These are phyloP conservation scores for Arabidopsis lyrata DNA, from an alignment of 441 rosid genomes.

Conservation along the genomic window DNA sequence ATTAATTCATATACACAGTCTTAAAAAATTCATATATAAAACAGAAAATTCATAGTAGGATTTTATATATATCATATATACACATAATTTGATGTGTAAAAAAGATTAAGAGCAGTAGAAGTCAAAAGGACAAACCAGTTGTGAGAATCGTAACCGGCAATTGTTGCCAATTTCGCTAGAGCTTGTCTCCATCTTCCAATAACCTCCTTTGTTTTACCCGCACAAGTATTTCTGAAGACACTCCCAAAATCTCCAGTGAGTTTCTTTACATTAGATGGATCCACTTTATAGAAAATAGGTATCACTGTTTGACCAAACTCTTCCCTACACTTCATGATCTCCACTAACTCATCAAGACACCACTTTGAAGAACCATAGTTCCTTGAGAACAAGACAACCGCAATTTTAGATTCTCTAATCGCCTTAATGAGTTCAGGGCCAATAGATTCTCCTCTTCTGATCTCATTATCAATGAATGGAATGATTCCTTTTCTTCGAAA, in stretches of 20 bases:
- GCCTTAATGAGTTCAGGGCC: background rate
- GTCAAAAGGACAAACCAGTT: background rate
- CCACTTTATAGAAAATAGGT: background rate
- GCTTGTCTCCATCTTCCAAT: background rate
- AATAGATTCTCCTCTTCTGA: background rate
- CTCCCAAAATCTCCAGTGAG: background rate
- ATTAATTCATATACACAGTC: background rate
- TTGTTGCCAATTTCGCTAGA: background rate
- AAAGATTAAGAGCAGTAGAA: background rate
- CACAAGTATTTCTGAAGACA: background rate
- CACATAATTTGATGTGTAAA: background rate
- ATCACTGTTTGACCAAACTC: background rate
- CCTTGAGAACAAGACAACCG: background rate
- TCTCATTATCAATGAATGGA: background rate
- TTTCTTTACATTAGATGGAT: background rate
- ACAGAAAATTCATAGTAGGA: too few relatives aligned
- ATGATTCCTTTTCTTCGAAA: background rate
- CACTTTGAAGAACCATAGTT: background rate
- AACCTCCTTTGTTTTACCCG: background rate
- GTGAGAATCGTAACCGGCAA: background rate
- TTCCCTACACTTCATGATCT: background rate
- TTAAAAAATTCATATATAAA: background rate
- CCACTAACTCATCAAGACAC: constrained; percentile 1
- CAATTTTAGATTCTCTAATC: background rate
- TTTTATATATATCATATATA: background rate